Percentiles rank a stretch among this genome's conserved stretches.
Conservation (phyloP, 768 basidiomycete species). For the Suillus americanus region DNA sequence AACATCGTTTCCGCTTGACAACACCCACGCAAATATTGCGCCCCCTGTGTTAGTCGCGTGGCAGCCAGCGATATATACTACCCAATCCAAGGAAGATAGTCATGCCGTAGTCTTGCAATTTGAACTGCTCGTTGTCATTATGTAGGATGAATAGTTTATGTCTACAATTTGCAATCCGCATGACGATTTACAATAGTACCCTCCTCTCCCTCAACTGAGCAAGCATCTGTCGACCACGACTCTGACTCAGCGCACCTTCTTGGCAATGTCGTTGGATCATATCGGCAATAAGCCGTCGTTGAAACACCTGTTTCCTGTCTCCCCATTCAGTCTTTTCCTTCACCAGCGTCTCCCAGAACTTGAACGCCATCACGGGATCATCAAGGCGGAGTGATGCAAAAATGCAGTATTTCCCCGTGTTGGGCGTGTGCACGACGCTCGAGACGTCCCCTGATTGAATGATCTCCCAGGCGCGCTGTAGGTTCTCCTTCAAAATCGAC, state of each 20-base stretch:
- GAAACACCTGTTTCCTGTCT: conserved; percentile 42
- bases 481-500: conserved; percentile 29
- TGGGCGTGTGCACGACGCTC: conserved; percentile 40
- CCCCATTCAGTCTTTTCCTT: conserved; percentile 44
- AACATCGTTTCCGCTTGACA: too few species aligned
- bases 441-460: conserved; percentile 37
- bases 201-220: conserved; percentile 16
- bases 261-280: conserved; percentile 31
- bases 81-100: neutral
- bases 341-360: conserved; percentile 57
- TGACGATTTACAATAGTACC: conserved; percentile 11
- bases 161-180: conserved; percentile 14
- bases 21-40: too few species aligned
- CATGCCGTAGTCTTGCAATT: neutral
- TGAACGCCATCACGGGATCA: conserved; percentile 53
- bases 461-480: conserved; percentile 43
- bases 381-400: conserved; percentile 46
- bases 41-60: neutral
- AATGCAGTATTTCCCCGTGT: conserved; percentile 53
- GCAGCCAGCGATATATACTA: neutral
- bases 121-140: neutral
- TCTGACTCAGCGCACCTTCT: conserved; percentile 26
- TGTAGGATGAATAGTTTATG: conserved; percentile 2
- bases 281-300: conserved; percentile 42
- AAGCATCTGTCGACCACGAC: conserved; percentile 20